Conservation (phyloP, 139 green algal species). For the Pedinophyceae sp. region DNA sequence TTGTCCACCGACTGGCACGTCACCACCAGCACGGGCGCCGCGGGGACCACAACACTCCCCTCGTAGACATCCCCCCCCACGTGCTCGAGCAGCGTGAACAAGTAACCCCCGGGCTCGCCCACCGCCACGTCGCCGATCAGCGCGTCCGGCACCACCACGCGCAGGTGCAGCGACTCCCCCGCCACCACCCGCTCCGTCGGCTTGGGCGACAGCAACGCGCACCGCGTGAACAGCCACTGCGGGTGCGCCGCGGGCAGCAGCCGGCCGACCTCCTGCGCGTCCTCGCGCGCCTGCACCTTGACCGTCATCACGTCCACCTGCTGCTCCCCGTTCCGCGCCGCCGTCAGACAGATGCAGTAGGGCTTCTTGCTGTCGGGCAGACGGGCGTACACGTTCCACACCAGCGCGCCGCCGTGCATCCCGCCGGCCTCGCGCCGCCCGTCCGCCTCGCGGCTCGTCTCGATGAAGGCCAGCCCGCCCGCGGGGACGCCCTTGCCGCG, state of each 20-base stretch:
- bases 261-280: not conserved
- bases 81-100: not conserved
- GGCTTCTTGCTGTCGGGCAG: not conserved
- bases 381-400: not conserved
- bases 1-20: not conserved
- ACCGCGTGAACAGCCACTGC: not conserved
- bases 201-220: not conserved
- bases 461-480: not conserved
- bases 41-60: not conserved
- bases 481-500: not conserved
- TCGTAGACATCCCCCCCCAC: not conserved
- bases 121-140: not conserved
- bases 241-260: not conserved
- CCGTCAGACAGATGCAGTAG: not conserved
- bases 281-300: not conserved
- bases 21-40: not conserved
- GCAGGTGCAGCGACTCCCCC: not conserved
- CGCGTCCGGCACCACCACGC: not conserved
- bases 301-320: not conserved
- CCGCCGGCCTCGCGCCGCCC: too few relatives aligned
- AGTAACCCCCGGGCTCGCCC: not conserved
- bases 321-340: too few relatives aligned
- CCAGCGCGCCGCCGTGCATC: too few relatives aligned
- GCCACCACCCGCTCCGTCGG: not conserved
- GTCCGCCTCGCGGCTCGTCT: not conserved